Conservation (phyloP, 2,329 filamentous ascomycete species). For the Rhinocladiella similis region DNA sequence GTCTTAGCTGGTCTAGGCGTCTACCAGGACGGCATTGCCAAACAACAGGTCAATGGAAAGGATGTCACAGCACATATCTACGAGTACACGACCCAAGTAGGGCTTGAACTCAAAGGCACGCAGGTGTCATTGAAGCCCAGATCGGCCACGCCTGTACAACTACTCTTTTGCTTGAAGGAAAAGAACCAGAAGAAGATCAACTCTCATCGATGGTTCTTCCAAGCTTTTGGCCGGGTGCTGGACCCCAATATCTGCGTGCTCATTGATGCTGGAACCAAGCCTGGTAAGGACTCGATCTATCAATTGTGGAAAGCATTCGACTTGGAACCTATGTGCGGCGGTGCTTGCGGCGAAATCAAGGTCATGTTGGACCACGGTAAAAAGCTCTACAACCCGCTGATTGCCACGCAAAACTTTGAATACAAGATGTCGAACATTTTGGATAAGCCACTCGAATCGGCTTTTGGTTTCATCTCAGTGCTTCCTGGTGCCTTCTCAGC, state of each 20-base stretch:
- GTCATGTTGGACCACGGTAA: slow-evolving; percentile 88
- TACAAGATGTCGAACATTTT: slow-evolving; percentile 99
- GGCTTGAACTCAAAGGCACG: slow-evolving; percentile 84
- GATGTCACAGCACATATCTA: slow-evolving; percentile 98
- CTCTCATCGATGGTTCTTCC: slow-evolving; percentile 98
- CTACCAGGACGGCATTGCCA: slow-evolving; percentile 97
- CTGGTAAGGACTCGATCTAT: slow-evolving; percentile 92
- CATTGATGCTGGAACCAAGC: slow-evolving; percentile 92
- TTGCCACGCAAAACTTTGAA: slow-evolving; percentile 97
- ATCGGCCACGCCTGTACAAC: slow-evolving; percentile 83
- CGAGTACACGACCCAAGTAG: slow-evolving; percentile 64
- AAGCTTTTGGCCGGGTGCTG: slow-evolving; percentile 87
- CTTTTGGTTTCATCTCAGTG: slow-evolving; percentile 96
- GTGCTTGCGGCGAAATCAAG: slow-evolving; percentile 98
- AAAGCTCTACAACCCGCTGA: slow-evolving; percentile 87
- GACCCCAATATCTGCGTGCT: slow-evolving; percentile 97
- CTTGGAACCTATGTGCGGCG: slow-evolving; percentile 93
- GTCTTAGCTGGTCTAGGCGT: slow-evolving; percentile 91
- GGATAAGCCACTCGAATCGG: slow-evolving; percentile 94
- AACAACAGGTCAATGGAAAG: slow-evolving; percentile 95
- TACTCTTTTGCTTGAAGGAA: slow-evolving; percentile 97
- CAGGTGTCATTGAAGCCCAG: slow-evolving; percentile 82
- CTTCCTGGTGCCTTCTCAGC: slow-evolving; percentile 97
- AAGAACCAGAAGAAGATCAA: slow-evolving; percentile 99
- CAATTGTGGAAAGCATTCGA: slow-evolving; percentile 99